Percentiles rank a stretch among this genome's conserved stretches.
These are phyloP conservation scores for Penicillium malachiteum DNA, from an alignment of 495 filamentous ascomycete species.

Conservation along the genomic window DNA sequence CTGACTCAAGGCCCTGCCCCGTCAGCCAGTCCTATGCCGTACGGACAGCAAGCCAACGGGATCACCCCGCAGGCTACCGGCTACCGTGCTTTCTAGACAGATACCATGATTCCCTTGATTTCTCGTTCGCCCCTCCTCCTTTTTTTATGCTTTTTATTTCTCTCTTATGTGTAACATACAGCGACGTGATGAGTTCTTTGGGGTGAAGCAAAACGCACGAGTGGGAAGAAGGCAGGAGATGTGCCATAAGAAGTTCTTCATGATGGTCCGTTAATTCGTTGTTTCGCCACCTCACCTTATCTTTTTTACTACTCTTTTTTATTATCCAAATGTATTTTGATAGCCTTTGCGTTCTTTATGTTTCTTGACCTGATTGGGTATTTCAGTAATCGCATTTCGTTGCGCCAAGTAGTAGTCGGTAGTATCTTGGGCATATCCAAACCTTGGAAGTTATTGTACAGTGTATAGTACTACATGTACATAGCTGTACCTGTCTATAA, in stretches of 20 bases:
- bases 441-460: too few species aligned
- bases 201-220: conserved; percentile 29
- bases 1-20: conserved; percentile 85
- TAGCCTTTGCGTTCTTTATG: conserved; percentile 19
- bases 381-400: conserved; percentile 24
- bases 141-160: conserved; percentile 9
- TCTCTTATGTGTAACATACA: conserved; percentile 43
- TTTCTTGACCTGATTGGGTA: conserved; percentile 4
- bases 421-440: too few species aligned
- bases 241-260: conserved; percentile 16
- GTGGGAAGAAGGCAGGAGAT: conserved; percentile 11
- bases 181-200: conserved; percentile 33
- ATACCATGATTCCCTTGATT: conserved; percentile 9
- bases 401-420: neutral
- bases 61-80: conserved; percentile 80
- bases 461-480: too few species aligned
- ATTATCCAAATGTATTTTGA: conserved; percentile 18
- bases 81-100: conserved; percentile 56
- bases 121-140: conserved; percentile 5
- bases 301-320: conserved; percentile 5
- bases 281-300: conserved; percentile 7
- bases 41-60: conserved; percentile 68
- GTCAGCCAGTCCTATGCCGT: conserved; percentile 60
- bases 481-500: too few species aligned
- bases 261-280: conserved; percentile 26